A percentile compares a stretch with the other conserved stretches of the same genome.
These are phyloP conservation scores for Papilionanthe hybrid DNA, from an alignment of 116 monocot genomes.

Conservation along the genomic window DNA sequence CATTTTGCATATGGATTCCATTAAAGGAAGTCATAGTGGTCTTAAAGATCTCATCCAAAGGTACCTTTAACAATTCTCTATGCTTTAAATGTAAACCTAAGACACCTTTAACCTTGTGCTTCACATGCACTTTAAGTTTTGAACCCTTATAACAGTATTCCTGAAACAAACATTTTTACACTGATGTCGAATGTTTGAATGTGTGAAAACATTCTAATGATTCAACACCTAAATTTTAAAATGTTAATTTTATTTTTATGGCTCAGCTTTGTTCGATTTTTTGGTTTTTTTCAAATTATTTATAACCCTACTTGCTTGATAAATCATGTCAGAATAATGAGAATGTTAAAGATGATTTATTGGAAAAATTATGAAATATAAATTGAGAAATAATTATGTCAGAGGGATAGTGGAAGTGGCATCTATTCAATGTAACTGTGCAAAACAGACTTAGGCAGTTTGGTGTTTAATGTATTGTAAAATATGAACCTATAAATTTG, in stretches of 20 bases:
- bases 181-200: neutral
- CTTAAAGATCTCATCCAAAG: slow-evolving; percentile 75
- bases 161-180: neutral
- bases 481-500: neutral
- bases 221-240: neutral
- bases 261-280: neutral
- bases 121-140: neutral
- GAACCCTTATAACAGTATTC: neutral
- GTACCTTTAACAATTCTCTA: slow-evolving; percentile 17
- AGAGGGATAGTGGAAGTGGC: neutral
- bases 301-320: neutral
- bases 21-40: slow-evolving; percentile 76
- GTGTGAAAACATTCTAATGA: neutral
- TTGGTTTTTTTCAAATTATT: neutral
- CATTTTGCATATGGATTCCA: slow-evolving; percentile 86
- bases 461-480: neutral
- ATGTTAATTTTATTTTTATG: neutral
- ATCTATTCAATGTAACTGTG: neutral
- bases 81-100: neutral
- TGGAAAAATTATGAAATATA: neutral
- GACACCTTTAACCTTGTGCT: neutral
- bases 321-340: neutral
- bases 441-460: neutral
- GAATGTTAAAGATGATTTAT: neutral
- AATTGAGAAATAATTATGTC: neutral